Evolutionary conservation across 2,329 filamentous ascomycete species (phyloP).

Genomic region (Colletotrichum sp.): DNA sequence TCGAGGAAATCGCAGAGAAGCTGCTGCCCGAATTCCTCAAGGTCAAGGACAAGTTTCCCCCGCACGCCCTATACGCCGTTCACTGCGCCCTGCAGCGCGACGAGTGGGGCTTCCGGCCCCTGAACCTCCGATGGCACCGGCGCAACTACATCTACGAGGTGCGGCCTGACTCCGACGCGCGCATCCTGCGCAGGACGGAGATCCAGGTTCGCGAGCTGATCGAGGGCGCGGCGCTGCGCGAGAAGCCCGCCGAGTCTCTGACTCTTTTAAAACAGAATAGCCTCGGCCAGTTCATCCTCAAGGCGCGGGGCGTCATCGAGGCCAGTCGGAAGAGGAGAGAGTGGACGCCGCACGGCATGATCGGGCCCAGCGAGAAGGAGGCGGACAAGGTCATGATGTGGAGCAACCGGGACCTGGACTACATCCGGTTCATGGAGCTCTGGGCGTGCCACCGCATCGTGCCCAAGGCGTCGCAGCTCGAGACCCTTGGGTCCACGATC

Average conservation of each 20-base stretch:
- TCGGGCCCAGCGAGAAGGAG: slow-evolving; percentile 38
- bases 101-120: slow-evolving; percentile 64
- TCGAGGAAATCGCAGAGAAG: slow-evolving; percentile 55
- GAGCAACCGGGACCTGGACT: slow-evolving; percentile 53
- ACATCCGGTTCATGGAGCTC: slow-evolving; percentile 72
- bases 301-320: slow-evolving; percentile 56
- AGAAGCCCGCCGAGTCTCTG: not conserved
- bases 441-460: slow-evolving; percentile 52
- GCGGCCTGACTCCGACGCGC: slow-evolving; percentile 44
- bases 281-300: slow-evolving; percentile 51
- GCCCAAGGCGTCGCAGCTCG: slow-evolving; percentile 17
- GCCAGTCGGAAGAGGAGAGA: slow-evolving; percentile 52
- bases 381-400: slow-evolving; percentile 37
- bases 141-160: slow-evolving; percentile 47
- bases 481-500: slow-evolving; percentile 56
- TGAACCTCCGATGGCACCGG: slow-evolving; percentile 40
- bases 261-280: slow-evolving; percentile 29
- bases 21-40: slow-evolving; percentile 43
- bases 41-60: slow-evolving; percentile 41
- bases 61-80: slow-evolving; percentile 69
- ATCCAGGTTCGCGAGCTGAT: slow-evolving; percentile 59
- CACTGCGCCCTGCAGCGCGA: slow-evolving; percentile 67
- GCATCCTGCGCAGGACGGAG: slow-evolving; percentile 55
- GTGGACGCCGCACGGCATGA: slow-evolving; percentile 56
- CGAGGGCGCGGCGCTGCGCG: slow-evolving; percentile 35